phyloP scores from a whole-genome alignment of 73 alveolate species.

The Paraurostyla sp. region DNA sequence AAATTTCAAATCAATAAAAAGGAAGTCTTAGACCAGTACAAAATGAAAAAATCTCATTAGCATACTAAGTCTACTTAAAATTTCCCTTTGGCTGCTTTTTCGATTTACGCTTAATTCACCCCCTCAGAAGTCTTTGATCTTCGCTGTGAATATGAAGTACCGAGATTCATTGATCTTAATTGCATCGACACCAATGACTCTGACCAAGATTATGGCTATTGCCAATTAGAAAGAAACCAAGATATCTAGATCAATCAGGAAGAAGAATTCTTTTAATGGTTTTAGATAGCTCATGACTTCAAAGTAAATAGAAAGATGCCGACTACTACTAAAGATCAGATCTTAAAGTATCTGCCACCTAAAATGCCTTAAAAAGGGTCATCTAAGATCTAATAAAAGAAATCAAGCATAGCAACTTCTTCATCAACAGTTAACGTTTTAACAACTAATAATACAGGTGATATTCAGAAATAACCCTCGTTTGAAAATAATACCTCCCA shows the following conservation, averaged over 20 bases:
- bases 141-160: constrained; percentile 50
- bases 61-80: neutral
- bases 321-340: neutral
- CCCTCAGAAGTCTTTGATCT: constrained; percentile 34
- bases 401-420: neutral
- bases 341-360: neutral
- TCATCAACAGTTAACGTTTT: neutral
- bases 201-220: no score
- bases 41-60: constrained; percentile 13
- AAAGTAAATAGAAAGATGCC: neutral
- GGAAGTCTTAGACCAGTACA: neutral
- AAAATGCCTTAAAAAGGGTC: neutral
- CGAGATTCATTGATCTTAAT: neutral
- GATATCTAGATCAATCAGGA: neutral
- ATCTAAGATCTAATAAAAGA: neutral
- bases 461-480: no score
- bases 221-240: neutral
- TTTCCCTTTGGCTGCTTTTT: neutral
- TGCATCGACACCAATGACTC: no score
- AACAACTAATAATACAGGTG: neutral
- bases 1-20: neutral
- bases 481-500: no score
- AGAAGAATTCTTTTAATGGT: constrained; percentile 48
- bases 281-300: constrained; percentile 25
- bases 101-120: neutral